phyloP scores from a whole-genome alignment of 1,139 yeast genomes.

The Suhomyces bribrorum region DNA sequence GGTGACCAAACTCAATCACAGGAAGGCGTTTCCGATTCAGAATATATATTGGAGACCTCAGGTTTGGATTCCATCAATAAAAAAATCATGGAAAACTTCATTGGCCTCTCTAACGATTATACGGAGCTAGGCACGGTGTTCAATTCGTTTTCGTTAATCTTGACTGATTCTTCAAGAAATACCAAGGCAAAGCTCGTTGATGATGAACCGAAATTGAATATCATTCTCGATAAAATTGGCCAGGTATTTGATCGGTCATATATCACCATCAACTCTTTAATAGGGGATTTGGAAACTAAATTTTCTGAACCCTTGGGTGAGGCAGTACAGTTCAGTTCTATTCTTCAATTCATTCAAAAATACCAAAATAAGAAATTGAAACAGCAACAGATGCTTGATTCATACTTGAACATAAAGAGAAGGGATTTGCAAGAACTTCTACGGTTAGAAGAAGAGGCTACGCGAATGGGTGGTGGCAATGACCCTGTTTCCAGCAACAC shows the following conservation, averaged over 20 bases:
- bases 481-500: conserved; percentile 27
- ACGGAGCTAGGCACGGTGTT: conserved; percentile 71
- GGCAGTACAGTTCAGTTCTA: conserved; percentile 71
- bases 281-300: conserved; percentile 67
- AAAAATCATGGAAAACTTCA: conserved; percentile 58
- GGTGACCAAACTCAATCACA: neutral
- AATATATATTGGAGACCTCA: conserved; percentile 33
- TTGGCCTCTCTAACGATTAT: conserved; percentile 66
- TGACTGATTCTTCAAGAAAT: conserved; percentile 39
- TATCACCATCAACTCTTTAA: conserved; percentile 64
- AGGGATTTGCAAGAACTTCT: conserved; percentile 44
- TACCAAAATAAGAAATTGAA: conserved; percentile 68
- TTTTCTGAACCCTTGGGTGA: conserved; percentile 86
- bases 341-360: conserved; percentile 65
- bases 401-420: conserved; percentile 50
- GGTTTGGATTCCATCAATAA: conserved; percentile 69
- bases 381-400: conserved; percentile 62
- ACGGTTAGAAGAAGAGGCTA: conserved; percentile 42
- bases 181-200: conserved; percentile 20
- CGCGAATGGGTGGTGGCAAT: conserved; percentile 36
- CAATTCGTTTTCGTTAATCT: conserved; percentile 72
- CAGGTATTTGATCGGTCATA: conserved; percentile 76
- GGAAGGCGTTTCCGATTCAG: conserved; percentile 8
- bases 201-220: conserved; percentile 39
- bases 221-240: conserved; percentile 66